A percentile compares a stretch with the other conserved stretches of the same genome.
Conservation (phyloP, 345 rosid genomes). For the Trapa incisa region DNA sequence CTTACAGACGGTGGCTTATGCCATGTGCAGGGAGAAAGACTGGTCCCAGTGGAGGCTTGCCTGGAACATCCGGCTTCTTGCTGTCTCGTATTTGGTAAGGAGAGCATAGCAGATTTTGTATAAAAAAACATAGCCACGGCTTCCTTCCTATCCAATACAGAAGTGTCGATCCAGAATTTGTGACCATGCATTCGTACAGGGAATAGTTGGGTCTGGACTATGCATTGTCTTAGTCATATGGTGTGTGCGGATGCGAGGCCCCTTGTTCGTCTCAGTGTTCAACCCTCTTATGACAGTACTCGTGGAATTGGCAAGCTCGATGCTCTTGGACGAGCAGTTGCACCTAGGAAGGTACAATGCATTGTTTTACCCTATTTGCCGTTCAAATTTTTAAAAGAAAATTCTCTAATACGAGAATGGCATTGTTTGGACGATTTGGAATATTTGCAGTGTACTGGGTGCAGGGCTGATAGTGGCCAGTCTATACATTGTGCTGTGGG, state of each 20-base stretch:
- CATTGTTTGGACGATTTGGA: background rate
- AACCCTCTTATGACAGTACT: constrained; percentile 23
- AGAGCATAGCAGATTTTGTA: background rate
- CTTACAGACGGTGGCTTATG: constrained; percentile 10
- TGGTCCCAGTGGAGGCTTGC: constrained; percentile 24
- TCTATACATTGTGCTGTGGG: constrained; percentile 21
- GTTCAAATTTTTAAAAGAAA: too few relatives aligned
- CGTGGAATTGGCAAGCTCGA: constrained; percentile 11
- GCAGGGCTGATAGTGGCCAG: constrained; percentile 14
- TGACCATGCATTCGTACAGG: constrained; percentile 7
- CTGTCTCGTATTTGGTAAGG: constrained; percentile 14
- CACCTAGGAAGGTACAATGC: constrained; percentile 23
- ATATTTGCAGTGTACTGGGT: constrained; percentile 14
- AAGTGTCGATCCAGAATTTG: too few relatives aligned
- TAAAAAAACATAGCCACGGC: too few relatives aligned
- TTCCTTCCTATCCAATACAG: too few relatives aligned
- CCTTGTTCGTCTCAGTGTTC: constrained; percentile 19
- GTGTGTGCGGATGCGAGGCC: constrained; percentile 22
- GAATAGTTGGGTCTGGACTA: constrained; percentile 17
- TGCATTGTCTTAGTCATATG: constrained; percentile 14
- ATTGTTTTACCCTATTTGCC: background rate
- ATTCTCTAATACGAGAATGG: background rate
- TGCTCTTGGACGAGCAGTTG: constrained; percentile 21
- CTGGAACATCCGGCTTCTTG: constrained; percentile 20
- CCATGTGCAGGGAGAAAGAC: constrained; percentile 14